These are phyloP conservation scores for Periconia sp. DNA, from an alignment of 2,329 filamentous ascomycete species.

Conservation along the genomic window DNA sequence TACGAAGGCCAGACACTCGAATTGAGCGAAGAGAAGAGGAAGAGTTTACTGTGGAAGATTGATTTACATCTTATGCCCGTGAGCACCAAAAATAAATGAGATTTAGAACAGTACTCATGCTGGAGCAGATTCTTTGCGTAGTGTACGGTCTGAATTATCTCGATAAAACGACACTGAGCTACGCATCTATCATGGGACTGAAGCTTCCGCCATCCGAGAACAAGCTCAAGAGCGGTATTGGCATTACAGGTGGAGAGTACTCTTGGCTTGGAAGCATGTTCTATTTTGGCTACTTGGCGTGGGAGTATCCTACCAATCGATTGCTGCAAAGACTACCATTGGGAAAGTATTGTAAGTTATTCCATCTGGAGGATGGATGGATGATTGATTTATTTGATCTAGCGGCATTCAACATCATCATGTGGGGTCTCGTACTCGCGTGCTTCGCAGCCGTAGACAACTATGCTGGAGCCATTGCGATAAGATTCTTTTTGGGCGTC, in stretches of 20 bases:
- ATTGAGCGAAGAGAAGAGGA: conserved; percentile 63
- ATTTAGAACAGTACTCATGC: too few relatives aligned
- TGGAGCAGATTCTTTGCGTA: conserved; percentile 57
- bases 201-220: conserved; percentile 37
- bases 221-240: conserved; percentile 48
- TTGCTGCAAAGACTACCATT: conserved; percentile 69
- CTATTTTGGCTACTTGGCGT: conserved; percentile 62
- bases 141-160: conserved; percentile 66
- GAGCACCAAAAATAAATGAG: too few relatives aligned
- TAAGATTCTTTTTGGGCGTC: conserved; percentile 71
- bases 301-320: conserved; percentile 71
- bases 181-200: conserved; percentile 59
- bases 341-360: conserved; percentile 63
- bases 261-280: conserved; percentile 59
- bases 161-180: conserved; percentile 64
- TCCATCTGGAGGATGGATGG: background rate
- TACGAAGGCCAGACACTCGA: conserved; percentile 58
- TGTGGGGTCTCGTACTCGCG: conserved; percentile 66
- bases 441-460: conserved; percentile 68
- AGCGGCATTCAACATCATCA: conserved; percentile 65
- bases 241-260: conserved; percentile 57
- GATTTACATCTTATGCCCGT: conserved; percentile 67
- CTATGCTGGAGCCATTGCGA: conserved; percentile 66
- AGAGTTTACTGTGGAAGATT: conserved; percentile 64
- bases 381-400: conserved; percentile 8